Evolutionary conservation across 208 protist species (phyloP).

Genomic region (Strigomonas galati): DNA sequence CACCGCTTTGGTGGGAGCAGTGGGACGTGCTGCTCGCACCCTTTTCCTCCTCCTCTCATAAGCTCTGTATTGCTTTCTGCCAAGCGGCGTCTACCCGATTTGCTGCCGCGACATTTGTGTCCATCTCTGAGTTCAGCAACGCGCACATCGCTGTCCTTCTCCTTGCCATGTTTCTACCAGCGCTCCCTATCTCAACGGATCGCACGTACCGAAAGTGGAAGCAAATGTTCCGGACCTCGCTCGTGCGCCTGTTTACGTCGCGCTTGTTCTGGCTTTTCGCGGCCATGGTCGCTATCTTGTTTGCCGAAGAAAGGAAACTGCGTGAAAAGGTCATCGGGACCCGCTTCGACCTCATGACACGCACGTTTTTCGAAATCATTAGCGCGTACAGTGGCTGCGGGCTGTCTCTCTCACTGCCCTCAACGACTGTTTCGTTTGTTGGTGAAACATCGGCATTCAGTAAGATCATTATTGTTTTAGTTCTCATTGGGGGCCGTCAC

Average conservation of each 20-base stretch:
- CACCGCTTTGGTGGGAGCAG: slow-evolving; percentile 69
- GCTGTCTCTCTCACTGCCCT: slow-evolving; percentile 45
- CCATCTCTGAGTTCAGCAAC: slow-evolving; percentile 59
- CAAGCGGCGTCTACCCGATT: slow-evolving; percentile 70
- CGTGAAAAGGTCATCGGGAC: slow-evolving; percentile 20
- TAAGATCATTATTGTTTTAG: slow-evolving; percentile 53
- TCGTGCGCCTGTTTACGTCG: slow-evolving; percentile 67
- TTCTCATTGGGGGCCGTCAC: slow-evolving; percentile 73
- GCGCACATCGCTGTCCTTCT: slow-evolving; percentile 72
- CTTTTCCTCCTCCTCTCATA: slow-evolving; percentile 40
- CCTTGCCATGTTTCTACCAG: slow-evolving; percentile 73
- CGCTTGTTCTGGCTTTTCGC: slow-evolving; percentile 76
- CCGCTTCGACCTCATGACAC: slow-evolving; percentile 69
- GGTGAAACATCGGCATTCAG: slow-evolving; percentile 41
- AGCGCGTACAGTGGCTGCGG: slow-evolving; percentile 71
- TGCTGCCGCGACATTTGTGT: slow-evolving; percentile 63
- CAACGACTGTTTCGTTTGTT: slow-evolving; percentile 43
- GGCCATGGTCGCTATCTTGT: slow-evolving; percentile 56
- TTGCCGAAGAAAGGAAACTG: slow-evolving; percentile 42
- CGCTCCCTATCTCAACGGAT: slow-evolving; percentile 74
- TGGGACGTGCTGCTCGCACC: slow-evolving; percentile 47
- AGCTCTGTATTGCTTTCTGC: slow-evolving; percentile 65
- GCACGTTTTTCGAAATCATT: slow-evolving; percentile 74
- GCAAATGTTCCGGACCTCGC: slow-evolving; percentile 58
- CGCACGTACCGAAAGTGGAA: slow-evolving; percentile 71